Evolutionary conservation across 345 rosid genomes (phyloP).

Genomic region (Hypericum androsaemum): DNA sequence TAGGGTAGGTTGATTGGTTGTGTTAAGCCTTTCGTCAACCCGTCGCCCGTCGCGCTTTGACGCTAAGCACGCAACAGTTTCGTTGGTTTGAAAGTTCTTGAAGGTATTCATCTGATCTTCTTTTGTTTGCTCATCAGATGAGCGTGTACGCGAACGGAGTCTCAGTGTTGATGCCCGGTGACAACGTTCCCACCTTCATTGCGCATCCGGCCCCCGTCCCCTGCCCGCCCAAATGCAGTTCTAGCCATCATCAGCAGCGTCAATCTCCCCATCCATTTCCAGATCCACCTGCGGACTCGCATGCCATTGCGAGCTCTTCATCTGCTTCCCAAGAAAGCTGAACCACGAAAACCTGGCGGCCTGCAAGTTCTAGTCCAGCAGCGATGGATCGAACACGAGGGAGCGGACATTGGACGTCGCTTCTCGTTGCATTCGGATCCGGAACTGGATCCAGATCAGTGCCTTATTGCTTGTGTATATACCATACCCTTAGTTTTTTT

Average conservation of each 20-base stretch:
- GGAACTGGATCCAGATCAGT: too few species aligned
- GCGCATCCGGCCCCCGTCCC: slow-evolving; percentile 70
- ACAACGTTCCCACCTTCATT: slow-evolving; percentile 65
- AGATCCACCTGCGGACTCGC: neutral
- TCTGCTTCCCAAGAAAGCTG: slow-evolving; percentile 15
- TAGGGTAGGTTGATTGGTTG: too few species aligned
- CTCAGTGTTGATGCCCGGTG: slow-evolving; percentile 96
- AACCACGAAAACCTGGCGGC: neutral
- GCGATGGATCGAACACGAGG: too few species aligned
- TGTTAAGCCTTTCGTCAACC: too few species aligned
- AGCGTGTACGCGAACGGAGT: slow-evolving; percentile 63
- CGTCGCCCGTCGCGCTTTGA: too few species aligned
- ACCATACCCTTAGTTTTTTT: too few species aligned
- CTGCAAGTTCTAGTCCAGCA: too few species aligned
- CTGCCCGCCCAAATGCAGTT: slow-evolving; percentile 22
- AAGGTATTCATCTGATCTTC: too few species aligned
- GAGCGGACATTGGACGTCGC: too few species aligned
- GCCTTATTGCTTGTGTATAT: too few species aligned
- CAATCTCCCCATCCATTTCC: neutral
- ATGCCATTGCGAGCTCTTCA: slow-evolving; percentile 11
- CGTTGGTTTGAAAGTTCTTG: too few species aligned
- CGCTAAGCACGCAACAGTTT: neutral
- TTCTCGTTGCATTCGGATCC: too few species aligned
- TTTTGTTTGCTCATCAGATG: slow-evolving; percentile 38
- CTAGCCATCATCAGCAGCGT: slow-evolving; percentile 19